Percentiles rank a stretch among this genome's conserved stretches.
phyloP scores from a whole-genome alignment of 1,139 yeast genomes.

The Protomyces macrosporus region DNA sequence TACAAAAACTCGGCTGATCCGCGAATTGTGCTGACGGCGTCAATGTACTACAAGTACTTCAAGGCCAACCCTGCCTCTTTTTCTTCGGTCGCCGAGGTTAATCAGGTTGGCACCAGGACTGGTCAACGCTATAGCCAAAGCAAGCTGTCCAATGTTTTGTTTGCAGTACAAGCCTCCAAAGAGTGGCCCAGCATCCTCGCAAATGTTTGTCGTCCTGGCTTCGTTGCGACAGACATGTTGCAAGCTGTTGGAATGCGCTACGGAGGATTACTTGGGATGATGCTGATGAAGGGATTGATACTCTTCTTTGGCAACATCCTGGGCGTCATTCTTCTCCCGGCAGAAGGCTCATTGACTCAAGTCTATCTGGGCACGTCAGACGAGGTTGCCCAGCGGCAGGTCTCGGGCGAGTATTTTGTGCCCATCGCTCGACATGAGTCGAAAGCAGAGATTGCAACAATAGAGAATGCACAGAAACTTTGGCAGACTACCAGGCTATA shows the following conservation, averaged over 20 bases:
- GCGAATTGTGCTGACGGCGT: constrained; percentile 60
- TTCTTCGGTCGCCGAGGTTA: constrained; percentile 11
- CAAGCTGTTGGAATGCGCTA: background rate
- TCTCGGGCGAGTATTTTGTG: constrained; percentile 14
- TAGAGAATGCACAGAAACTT: constrained; percentile 1
- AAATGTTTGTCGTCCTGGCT: constrained; percentile 32
- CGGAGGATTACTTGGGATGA: background rate
- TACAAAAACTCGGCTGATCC: constrained; percentile 35
- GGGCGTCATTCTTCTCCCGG: background rate
- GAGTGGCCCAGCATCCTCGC: constrained; percentile 24
- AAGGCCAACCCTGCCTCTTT: constrained; percentile 18
- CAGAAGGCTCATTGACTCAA: constrained; percentile 24
- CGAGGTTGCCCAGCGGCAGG: constrained; percentile 1
- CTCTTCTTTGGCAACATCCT: background rate
- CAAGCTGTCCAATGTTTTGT: constrained; percentile 31
- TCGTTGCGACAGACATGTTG: constrained; percentile 29
- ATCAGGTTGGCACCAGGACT: background rate
- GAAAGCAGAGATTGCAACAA: background rate
- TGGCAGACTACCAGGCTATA: constrained; percentile 1
- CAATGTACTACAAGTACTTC: constrained; percentile 56
- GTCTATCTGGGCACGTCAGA: constrained; percentile 8
- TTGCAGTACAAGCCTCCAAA: constrained; percentile 27
- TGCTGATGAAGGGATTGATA: background rate
- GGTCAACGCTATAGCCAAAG: constrained; percentile 31
- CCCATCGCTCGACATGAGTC: constrained; percentile 1